Evolutionary conservation across 495 filamentous ascomycete species (phyloP).

Genomic region (Talaromyces nanjingensis): DNA sequence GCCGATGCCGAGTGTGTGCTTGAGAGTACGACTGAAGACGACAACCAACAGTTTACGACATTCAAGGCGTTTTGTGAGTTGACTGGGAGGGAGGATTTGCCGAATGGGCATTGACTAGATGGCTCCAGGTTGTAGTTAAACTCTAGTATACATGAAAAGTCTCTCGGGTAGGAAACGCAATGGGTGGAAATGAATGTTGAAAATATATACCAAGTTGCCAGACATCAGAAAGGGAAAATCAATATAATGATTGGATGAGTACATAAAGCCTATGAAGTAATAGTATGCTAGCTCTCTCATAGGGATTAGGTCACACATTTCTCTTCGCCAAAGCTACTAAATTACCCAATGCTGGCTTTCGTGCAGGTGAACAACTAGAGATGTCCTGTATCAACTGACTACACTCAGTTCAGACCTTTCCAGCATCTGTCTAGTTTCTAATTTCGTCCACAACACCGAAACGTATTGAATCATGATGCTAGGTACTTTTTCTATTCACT

Average conservation of each 20-base stretch:
- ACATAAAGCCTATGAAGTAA: too few species aligned
- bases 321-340: too few species aligned
- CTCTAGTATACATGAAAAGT: neutral
- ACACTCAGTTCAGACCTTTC: too few species aligned
- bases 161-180: neutral
- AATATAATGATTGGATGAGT: neutral
- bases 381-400: too few species aligned
- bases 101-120: conserved; percentile 27
- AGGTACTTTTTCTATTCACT: too few species aligned
- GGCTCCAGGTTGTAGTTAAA: neutral
- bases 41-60: conserved; percentile 61
- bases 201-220: neutral
- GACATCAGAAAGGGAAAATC: neutral
- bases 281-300: too few species aligned
- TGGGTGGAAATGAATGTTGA: neutral
- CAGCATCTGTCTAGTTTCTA: too few species aligned
- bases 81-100: conserved; percentile 44
- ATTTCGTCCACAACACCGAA: too few species aligned
- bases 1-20: conserved; percentile 79
- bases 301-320: too few species aligned
- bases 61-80: conserved; percentile 97
- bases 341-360: too few species aligned
- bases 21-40: conserved; percentile 53
- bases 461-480: too few species aligned
- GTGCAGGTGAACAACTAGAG: too few species aligned